Percentiles rank a stretch among this genome's conserved stretches.
phyloP scores from a whole-genome alignment of 2,329 filamentous ascomycete species.

The Aspergillus intermedius region DNA sequence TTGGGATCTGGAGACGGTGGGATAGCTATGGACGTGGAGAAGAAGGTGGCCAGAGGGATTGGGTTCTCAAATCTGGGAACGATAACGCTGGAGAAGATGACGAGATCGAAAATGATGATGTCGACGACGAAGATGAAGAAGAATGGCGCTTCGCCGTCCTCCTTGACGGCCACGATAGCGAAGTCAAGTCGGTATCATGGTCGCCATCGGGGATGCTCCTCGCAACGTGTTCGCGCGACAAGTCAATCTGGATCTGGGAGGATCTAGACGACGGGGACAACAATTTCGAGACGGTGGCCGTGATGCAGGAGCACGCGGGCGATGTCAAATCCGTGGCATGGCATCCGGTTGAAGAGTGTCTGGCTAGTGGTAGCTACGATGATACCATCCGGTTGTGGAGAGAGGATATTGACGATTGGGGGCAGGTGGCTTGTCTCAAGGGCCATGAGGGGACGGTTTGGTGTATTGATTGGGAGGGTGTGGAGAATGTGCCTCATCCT shows the following conservation, averaged over 20 bases:
- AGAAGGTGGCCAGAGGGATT: slow-evolving; percentile 15
- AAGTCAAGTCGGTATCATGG: slow-evolving; percentile 76
- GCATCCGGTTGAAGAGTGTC: slow-evolving; percentile 73
- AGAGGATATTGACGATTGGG: slow-evolving; percentile 91
- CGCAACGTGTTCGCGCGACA: slow-evolving; percentile 86
- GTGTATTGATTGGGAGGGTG: slow-evolving; percentile 64
- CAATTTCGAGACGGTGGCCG: slow-evolving; percentile 94
- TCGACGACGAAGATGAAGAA: slow-evolving; percentile 57
- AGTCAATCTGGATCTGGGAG: slow-evolving; percentile 98
- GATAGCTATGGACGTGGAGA: slow-evolving; percentile 36
- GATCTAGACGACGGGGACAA: slow-evolving; percentile 79
- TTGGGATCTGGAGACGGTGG: slow-evolving; percentile 72
- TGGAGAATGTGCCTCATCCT: slow-evolving; percentile 25
- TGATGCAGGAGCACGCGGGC: slow-evolving; percentile 87
- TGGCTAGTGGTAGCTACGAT: slow-evolving; percentile 91
- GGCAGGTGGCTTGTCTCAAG: slow-evolving; percentile 72
- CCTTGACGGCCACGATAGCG: slow-evolving; percentile 88
- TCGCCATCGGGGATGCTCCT: slow-evolving; percentile 64
- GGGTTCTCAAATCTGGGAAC: slow-evolving; percentile 22
- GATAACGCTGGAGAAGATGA: slow-evolving; percentile 12
- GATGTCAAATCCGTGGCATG: slow-evolving; percentile 93
- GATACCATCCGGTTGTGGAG: slow-evolving; percentile 83
- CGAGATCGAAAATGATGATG: slow-evolving; percentile 37
- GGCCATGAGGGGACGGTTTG: slow-evolving; percentile 85
- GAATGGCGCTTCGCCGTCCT: slow-evolving; percentile 93